A percentile compares a stretch with the other conserved stretches of the same genome.
These are phyloP conservation scores for Dendryphion nanum DNA, from an alignment of 2,329 filamentous ascomycete species.

Conservation along the genomic window DNA sequence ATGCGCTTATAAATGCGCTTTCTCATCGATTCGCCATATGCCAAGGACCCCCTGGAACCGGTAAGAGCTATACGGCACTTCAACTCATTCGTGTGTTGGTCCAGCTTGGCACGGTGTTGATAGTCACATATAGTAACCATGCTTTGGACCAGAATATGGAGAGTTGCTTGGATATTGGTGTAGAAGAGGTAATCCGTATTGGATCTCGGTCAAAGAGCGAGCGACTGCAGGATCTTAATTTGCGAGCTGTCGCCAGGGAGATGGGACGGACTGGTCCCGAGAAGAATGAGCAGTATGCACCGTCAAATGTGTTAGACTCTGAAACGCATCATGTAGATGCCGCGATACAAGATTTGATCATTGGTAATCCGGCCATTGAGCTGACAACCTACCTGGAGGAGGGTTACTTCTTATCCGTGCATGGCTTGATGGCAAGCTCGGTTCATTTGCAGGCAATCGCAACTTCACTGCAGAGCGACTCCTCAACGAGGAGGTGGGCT, in stretches of 20 bases:
- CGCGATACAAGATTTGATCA: constrained; percentile 1
- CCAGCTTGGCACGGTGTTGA: constrained; percentile 38
- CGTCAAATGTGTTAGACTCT: background rate
- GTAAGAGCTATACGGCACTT: constrained; percentile 46
- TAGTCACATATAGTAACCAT: constrained; percentile 51
- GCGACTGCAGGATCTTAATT: constrained; percentile 47
- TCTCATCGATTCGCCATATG: constrained; percentile 58
- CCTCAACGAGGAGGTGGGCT: constrained; percentile 1
- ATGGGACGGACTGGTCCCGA: constrained; percentile 2
- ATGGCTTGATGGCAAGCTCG: constrained; percentile 2
- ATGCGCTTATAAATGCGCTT: constrained; percentile 55
- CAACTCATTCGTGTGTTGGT: background rate
- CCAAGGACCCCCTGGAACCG: constrained; percentile 70
- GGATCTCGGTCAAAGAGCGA: constrained; percentile 58
- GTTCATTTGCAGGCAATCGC: background rate
- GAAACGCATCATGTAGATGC: constrained; percentile 10
- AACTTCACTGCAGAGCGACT: background rate
- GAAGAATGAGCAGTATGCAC: constrained; percentile 6
- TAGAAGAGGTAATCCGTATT: constrained; percentile 58
- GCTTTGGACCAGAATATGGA: constrained; percentile 59
- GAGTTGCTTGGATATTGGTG: constrained; percentile 51
- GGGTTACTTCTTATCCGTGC: constrained; percentile 3
- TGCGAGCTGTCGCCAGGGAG: constrained; percentile 39
- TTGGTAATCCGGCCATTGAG: too few species aligned
- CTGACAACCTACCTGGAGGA: too few species aligned